Evolutionary conservation across 495 filamentous ascomycete genomes (phyloP).

Genomic region (Stereocaulon alpinum): DNA sequence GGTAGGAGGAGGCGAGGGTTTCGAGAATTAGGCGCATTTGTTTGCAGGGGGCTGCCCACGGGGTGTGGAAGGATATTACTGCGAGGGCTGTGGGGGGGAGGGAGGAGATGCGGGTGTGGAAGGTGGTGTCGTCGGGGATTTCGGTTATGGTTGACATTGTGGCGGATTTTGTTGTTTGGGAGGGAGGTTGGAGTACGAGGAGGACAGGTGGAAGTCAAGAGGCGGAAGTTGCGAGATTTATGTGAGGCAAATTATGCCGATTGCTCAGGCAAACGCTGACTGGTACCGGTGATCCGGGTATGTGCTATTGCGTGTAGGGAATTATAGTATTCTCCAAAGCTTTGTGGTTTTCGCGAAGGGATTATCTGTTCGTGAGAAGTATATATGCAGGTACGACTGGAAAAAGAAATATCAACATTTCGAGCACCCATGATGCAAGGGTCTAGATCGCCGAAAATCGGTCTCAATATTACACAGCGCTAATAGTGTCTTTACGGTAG

Average conservation of each 20-base stretch:
- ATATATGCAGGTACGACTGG: neutral
- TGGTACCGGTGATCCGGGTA: neutral
- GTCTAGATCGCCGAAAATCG: neutral
- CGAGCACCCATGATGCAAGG: neutral
- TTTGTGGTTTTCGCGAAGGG: no score
- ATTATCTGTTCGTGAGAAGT: neutral
- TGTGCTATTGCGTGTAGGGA: neutral
- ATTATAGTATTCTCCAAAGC: no score
- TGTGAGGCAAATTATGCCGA: neutral
- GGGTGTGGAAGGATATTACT: conserved; percentile 85
- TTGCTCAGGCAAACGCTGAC: no score
- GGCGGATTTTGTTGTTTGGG: neutral
- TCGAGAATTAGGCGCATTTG: conserved; percentile 84
- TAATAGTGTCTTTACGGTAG: no score
- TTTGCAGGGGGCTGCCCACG: conserved; percentile 92
- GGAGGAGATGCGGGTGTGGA: conserved; percentile 50
- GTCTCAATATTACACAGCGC: no score
- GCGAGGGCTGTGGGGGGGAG: conserved; percentile 58
- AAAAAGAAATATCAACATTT: neutral
- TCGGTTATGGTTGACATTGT: conserved; percentile 64
- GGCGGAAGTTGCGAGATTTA: neutral
- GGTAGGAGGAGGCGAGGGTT: conserved; percentile 74
- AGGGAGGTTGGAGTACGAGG: neutral
- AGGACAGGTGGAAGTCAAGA: neutral
- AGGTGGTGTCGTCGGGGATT: conserved; percentile 58